A percentile compares a stretch with the other conserved stretches of the same genome.
Conservation (phyloP, 768 basidiomycete genomes). For the Termitomyces sp. region DNA sequence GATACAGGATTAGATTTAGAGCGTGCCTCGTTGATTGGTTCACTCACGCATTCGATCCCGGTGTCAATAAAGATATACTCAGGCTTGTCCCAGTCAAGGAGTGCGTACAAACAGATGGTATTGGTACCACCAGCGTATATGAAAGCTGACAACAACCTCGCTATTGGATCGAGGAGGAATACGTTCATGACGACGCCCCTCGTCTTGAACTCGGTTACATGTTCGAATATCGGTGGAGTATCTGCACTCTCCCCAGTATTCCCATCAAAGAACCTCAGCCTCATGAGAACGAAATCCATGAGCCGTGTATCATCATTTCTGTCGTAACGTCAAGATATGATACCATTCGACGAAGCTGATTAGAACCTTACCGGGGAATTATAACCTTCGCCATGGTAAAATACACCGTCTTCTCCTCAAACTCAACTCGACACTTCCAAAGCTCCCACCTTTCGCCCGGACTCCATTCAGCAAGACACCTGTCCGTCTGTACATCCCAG, state of each 20-base stretch:
- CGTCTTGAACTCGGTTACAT: slow-evolving; percentile 59
- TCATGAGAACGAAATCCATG: slow-evolving; percentile 72
- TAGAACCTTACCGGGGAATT: slow-evolving; percentile 38
- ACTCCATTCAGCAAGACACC: slow-evolving; percentile 65
- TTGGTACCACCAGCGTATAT: slow-evolving; percentile 53
- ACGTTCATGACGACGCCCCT: slow-evolving; percentile 73
- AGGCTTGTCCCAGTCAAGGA: slow-evolving; percentile 60
- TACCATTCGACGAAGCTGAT: not conserved
- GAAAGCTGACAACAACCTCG: slow-evolving; percentile 59
- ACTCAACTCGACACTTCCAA: slow-evolving; percentile 78
- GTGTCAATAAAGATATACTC: slow-evolving; percentile 74
- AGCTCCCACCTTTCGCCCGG: slow-evolving; percentile 61
- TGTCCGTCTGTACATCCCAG: slow-evolving; percentile 65
- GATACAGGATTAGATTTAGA: not conserved
- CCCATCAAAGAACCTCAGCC: slow-evolving; percentile 52
- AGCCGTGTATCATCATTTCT: slow-evolving; percentile 58
- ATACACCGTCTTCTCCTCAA: slow-evolving; percentile 64
- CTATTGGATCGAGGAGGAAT: slow-evolving; percentile 63
- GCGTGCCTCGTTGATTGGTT: not conserved
- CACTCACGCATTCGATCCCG: slow-evolving; percentile 65
- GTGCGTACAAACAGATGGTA: slow-evolving; percentile 56
- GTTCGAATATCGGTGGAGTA: slow-evolving; percentile 46
- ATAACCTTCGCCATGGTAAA: slow-evolving; percentile 73
- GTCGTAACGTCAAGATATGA: not conserved
- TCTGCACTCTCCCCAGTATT: slow-evolving; percentile 32